Conservation (phyloP, 2,329 filamentous ascomycete genomes). For the Trichophaea hybrida region DNA sequence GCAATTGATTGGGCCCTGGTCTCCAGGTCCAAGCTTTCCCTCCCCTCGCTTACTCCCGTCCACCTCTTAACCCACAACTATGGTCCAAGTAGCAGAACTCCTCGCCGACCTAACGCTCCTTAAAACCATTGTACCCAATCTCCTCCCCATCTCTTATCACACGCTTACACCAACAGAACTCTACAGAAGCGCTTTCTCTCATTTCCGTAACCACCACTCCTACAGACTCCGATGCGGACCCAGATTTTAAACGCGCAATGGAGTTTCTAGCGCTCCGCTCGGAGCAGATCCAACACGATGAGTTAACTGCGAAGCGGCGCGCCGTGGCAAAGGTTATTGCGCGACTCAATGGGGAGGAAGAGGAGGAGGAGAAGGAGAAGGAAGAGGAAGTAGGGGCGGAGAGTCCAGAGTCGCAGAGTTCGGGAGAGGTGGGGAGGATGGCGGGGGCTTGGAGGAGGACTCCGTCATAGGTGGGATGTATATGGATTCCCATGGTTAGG, state of each 20-base stretch:
- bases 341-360: background rate
- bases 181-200: slow-evolving; percentile 8
- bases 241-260: slow-evolving; percentile 6
- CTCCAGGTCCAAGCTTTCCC: too few relatives aligned
- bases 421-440: background rate
- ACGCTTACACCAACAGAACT: slow-evolving; percentile 1
- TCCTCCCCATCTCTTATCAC: background rate
- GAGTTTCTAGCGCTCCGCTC: slow-evolving; percentile 8
- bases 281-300: background rate
- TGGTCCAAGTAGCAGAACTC: slow-evolving; percentile 13
- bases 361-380: background rate
- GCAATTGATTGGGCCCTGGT: too few relatives aligned
- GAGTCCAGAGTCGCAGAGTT: background rate
- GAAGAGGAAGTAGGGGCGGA: background rate
- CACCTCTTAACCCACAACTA: background rate
- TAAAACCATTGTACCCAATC: slow-evolving; percentile 12
- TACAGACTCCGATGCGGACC: background rate
- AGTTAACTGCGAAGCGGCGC: slow-evolving; percentile 1
- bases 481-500: background rate
- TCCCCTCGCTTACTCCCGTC: too few relatives aligned
- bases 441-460: background rate
- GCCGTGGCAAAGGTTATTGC: slow-evolving; percentile 6
- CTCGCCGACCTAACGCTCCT: slow-evolving; percentile 18
- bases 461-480: background rate
- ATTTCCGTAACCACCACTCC: background rate